Base-by-base conservation (phyloP, 1,284 basidiomycete species). In the Moesziomyces aphidis region DNA sequence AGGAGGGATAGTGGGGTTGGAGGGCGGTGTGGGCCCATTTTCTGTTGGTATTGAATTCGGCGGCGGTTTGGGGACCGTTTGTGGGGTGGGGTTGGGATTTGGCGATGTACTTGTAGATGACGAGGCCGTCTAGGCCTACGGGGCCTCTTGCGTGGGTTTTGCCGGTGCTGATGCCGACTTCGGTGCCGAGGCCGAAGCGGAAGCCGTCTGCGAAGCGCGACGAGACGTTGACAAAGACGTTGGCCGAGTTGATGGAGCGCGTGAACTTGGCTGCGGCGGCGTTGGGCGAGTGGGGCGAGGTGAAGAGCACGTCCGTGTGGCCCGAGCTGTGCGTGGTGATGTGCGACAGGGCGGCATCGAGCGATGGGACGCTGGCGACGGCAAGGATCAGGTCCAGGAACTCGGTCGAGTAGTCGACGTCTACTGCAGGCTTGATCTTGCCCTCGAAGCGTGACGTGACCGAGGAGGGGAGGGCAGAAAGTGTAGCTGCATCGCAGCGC, bases 141-240 rank as follows among this genome's bases (percentile, higher is more conserved):
- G 97, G 97, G 2, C 97, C 97, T 31, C 97, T 88, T 3, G 97
- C 96, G 82, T 99, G 97, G 57, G 97, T 97, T 79, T 93, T 91
- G 2, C 95, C 95, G 0, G 97, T 99, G 83, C 91, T 93, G 82
- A 99, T 97, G 10, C 97, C 97, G 1, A 99, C 96, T 86, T 99
- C 97, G 2, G 97, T 96, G 1, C 97, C 97, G 74, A 97, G 93
- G 0, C 97, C 97, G 85, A 95, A 99, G 60, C 97, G 87, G 86
- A 96, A 98, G 1, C 97, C 97, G 85, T 99, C 97, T 0, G 95
- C 92, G 82, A 99, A 99, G 50, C 97, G 89, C 9, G 97, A 97
- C 73, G 91, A 93, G 4, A 95, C 93, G 80, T 99, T 99, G 72
- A 97, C 89, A 80, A 93, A 99, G 9, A 93, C 93, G 54, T 95